These are phyloP conservation scores for Filobasidium floriforme DNA, from an alignment of 768 basidiomycete genomes.

Conservation along the genomic window DNA sequence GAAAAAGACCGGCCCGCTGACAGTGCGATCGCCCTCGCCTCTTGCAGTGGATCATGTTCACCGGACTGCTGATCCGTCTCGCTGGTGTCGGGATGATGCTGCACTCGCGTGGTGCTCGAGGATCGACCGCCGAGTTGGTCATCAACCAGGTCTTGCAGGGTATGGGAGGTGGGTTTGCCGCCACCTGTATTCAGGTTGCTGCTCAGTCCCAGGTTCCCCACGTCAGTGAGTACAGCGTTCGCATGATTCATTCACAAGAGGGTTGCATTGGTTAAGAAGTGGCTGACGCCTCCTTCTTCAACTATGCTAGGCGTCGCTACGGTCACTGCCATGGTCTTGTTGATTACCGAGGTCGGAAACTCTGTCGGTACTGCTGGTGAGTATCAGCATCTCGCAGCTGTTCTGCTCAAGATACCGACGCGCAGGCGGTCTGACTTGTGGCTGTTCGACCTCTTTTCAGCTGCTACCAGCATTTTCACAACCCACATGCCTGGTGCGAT, in stretches of 20 bases:
- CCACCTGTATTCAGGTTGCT: constrained; percentile 54
- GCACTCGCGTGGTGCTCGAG: constrained; percentile 56
- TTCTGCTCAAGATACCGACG: background rate
- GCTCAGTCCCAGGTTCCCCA: constrained; percentile 63
- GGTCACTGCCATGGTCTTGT: constrained; percentile 59
- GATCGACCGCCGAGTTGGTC: constrained; percentile 49
- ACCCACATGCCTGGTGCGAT: constrained; percentile 61
- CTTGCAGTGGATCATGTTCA: constrained; percentile 50
- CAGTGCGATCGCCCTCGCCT: background rate
- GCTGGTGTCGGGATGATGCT: constrained; percentile 65
- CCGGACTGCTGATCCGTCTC: constrained; percentile 57
- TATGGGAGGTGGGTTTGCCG: constrained; percentile 64
- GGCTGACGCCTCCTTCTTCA: background rate
- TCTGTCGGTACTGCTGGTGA: constrained; percentile 58
- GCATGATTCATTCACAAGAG: background rate
- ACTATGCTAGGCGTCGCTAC: constrained; percentile 54
- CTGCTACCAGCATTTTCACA: constrained; percentile 59
- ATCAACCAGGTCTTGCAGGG: constrained; percentile 66
- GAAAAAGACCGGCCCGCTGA: background rate
- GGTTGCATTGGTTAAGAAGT: no score
- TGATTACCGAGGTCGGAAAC: constrained; percentile 63
- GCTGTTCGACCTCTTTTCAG: background rate
- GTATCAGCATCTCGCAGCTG: constrained; percentile 23
- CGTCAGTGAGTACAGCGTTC: constrained; percentile 12
- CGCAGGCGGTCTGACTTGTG: background rate